Conservation (phyloP, 345 rosid genomes). For the Fremontodendron californicum region DNA sequence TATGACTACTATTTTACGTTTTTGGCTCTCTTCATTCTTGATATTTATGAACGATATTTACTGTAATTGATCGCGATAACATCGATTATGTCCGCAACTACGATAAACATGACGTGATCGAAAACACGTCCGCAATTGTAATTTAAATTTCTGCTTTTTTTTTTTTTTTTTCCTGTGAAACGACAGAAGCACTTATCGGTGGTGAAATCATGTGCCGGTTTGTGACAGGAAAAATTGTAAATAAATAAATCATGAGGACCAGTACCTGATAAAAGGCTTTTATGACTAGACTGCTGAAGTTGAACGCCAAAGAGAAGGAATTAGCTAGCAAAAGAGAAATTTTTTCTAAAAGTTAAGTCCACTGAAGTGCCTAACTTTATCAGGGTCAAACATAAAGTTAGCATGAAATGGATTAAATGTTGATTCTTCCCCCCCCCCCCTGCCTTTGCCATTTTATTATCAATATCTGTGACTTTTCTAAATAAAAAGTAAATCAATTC, state of each 20-base stretch:
- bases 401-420: neutral
- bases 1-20: no score
- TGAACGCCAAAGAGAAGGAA: neutral
- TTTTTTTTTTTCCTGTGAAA: neutral
- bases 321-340: neutral
- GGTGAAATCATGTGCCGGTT: conserved; percentile 4
- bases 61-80: no score
- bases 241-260: conserved; percentile 6
- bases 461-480: neutral
- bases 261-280: neutral
- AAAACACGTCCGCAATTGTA: no score
- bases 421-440: neutral
- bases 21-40: no score
- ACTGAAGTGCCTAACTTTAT: conserved; percentile 15
- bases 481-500: neutral
- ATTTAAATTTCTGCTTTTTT: neutral
- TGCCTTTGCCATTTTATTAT: neutral
- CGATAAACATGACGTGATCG: no score
- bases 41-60: no score
- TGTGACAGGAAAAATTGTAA: neutral
- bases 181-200: neutral
- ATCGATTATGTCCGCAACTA: no score
- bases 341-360: conserved; percentile 2
- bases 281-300: neutral
- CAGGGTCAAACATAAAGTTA: conserved; percentile 25